These are phyloP conservation scores for Yamagishiella unicocca DNA, from an alignment of 139 green algal genomes.

Conservation along the genomic window DNA sequence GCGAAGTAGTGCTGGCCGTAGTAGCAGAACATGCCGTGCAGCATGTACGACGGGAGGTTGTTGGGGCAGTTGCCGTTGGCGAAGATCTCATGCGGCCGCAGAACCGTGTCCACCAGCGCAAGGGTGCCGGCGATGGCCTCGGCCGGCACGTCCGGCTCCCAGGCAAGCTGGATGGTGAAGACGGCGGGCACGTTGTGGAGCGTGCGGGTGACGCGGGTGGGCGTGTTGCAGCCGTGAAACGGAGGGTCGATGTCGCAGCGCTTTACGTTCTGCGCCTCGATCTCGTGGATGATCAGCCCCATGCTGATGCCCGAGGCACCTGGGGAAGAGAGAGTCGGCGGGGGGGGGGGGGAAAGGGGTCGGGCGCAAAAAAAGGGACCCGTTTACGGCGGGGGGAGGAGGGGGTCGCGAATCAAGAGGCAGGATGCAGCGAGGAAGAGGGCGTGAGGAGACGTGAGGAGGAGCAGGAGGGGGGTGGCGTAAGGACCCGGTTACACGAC, in stretches of 20 bases:
- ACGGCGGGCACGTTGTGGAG: conserved; percentile 57
- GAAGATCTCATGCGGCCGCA: conserved; percentile 32
- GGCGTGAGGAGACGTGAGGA: too few relatives aligned
- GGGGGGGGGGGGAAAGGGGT: not conserved
- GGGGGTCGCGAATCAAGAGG: too few relatives aligned
- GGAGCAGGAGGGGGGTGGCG: too few relatives aligned
- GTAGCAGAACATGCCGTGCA: conserved; percentile 90
- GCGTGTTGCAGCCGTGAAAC: conserved; percentile 60
- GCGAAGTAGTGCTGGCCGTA: conserved; percentile 92
- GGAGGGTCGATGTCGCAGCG: conserved; percentile 73
- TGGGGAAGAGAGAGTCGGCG: not conserved
- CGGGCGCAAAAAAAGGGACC: too few relatives aligned
- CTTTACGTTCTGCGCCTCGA: conserved; percentile 66
- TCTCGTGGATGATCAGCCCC: conserved; percentile 50
- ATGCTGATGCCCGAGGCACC: not conserved
- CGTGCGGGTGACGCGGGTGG: conserved; percentile 33
- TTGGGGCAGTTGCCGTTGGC: conserved; percentile 2
- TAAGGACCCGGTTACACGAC: too few relatives aligned
- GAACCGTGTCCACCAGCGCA: conserved; percentile 25
- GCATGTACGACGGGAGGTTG: conserved; percentile 56
- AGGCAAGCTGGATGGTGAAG: conserved; percentile 79
- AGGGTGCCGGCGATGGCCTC: conserved; percentile 58
- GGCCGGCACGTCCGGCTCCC: conserved; percentile 63
- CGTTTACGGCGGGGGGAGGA: too few relatives aligned
- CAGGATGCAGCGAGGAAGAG: too few relatives aligned